Conservation (phyloP, 2,329 filamentous ascomycete species). For the Aureobasidium subglaciale region DNA sequence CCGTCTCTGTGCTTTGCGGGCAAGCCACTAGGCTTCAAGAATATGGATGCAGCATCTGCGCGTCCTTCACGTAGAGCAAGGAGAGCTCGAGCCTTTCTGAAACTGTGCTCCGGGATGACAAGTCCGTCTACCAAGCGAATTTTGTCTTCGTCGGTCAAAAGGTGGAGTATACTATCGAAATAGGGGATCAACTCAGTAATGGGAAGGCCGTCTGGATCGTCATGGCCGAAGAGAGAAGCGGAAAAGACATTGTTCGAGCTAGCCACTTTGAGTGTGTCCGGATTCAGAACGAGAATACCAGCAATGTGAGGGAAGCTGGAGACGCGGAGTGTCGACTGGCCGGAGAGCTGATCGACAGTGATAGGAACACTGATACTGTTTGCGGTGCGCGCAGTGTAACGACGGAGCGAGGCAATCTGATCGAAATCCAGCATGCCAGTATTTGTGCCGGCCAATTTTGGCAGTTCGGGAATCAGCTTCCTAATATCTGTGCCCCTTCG, state of each 20-base stretch:
- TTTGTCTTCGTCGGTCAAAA: conserved; percentile 80
- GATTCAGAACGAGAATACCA: conserved; percentile 88
- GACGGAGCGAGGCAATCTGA: conserved; percentile 62
- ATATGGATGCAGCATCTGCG: conserved; percentile 66
- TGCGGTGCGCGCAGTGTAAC: conserved; percentile 77
- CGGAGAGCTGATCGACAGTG: conserved; percentile 66
- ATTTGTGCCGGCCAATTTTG: conserved; percentile 64
- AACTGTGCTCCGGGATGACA: conserved; percentile 92
- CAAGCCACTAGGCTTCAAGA: conserved; percentile 76
- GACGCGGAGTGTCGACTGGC: conserved; percentile 66
- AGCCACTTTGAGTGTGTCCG: conserved; percentile 68
- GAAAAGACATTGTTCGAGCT: conserved; percentile 96
- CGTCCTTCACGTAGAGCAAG: conserved; percentile 77
- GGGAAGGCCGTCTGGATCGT: conserved; percentile 70
- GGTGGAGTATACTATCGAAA: conserved; percentile 75
- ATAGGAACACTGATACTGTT: conserved; percentile 77
- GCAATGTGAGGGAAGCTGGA: conserved; percentile 97
- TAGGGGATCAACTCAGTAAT: conserved; percentile 77
- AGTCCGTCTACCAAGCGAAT: conserved; percentile 84
- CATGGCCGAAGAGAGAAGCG: conserved; percentile 82
- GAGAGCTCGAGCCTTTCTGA: conserved; percentile 79
- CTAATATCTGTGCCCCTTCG: conserved; percentile 66
- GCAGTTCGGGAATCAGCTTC: conserved; percentile 72
- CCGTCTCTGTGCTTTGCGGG: conserved; percentile 84
- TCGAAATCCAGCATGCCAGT: conserved; percentile 72